A percentile compares a stretch with the other conserved stretches of the same genome.
Conservation (phyloP, 306 rosid genomes). For the Herpetospermum pedunculosum region DNA sequence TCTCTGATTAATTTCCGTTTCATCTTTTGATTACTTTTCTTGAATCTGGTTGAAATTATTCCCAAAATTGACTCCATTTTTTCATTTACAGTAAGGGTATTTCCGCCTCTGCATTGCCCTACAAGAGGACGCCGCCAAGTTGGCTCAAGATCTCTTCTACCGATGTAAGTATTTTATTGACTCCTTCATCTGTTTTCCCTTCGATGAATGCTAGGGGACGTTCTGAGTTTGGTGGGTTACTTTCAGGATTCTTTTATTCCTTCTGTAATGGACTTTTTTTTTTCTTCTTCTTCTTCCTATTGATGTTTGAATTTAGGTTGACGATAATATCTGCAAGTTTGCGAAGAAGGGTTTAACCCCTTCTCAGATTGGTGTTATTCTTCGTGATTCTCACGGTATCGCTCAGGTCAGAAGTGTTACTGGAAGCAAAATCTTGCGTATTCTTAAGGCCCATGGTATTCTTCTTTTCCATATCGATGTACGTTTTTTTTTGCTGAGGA, state of each 20-base stretch:
- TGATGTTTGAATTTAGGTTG: conserved; percentile 28
- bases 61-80: not conserved
- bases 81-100: conserved; percentile 59
- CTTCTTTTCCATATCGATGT: too few relatives aligned
- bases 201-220: not conserved
- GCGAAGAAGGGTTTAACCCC: conserved; percentile 87
- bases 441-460: conserved; percentile 67
- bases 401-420: conserved; percentile 65
- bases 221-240: not conserved
- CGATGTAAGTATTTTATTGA: conserved; percentile 31
- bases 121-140: conserved; percentile 57
- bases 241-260: not conserved
- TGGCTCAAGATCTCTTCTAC: conserved; percentile 70
- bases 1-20: not conserved
- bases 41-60: not conserved
- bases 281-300: not conserved
- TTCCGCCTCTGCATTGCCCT: conserved; percentile 76
- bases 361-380: conserved; percentile 85
- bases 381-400: conserved; percentile 74
- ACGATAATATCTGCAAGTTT: conserved; percentile 69
- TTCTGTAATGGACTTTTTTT: not conserved
- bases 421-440: conserved; percentile 61
- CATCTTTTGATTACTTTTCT: not conserved
- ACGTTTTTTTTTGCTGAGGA: too few relatives aligned
- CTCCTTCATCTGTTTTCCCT: not conserved